Base-by-base conservation (phyloP, 2,329 filamentous ascomycete genomes). In the Scedosporium apiospermum region DNA sequence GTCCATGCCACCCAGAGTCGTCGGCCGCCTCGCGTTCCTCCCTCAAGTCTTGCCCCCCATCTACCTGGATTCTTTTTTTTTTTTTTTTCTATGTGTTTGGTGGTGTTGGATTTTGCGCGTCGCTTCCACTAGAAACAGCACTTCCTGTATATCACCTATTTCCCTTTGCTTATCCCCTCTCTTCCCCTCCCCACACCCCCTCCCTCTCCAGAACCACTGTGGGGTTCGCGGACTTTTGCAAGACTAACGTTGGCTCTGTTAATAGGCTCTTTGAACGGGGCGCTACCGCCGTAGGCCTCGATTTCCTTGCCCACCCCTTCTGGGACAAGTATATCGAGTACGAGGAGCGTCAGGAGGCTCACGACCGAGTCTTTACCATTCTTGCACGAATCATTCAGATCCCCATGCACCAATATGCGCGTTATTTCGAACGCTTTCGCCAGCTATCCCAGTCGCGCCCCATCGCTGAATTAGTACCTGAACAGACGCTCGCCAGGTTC, bases 261-360 rank as follows among this genome's bases (percentile, higher is more conserved):
- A 16, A 18, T 73, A 99, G 95, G 68, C 83, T 98, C 7, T 98
- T 98, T 72, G 93, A 99, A 73, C 90, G 95, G 67, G 95, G 89
- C 65, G 90, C 91, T 30, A 83, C 83, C 34, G 88, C 85, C 69
- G 92, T 96, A 49, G 95, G 95, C 16, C 82, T 98, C 18, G 95
- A 99, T 75, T 99, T 96, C 72, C 82, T 96, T 34, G 89, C 93
- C 2, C 92, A 97, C 72, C 92, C 92, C 1, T 97, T 99, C 77
- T 99, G 95, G 95, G 95, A 99, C 75, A 98, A 96, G 76, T 99
- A 96, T 71, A 86, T 99, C 66, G 95, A 98, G 72, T 98, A 96
- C 70, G 95, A 98, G 73, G 93, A 97, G 73, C 89, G 93, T 1
- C 81, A 93, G 65, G 92, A 96, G 70, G 86, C 89, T 0, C 85